Evolutionary conservation across 2,329 filamentous ascomycete species (phyloP).

Genomic region (Simplicillium aogashimaense): DNA sequence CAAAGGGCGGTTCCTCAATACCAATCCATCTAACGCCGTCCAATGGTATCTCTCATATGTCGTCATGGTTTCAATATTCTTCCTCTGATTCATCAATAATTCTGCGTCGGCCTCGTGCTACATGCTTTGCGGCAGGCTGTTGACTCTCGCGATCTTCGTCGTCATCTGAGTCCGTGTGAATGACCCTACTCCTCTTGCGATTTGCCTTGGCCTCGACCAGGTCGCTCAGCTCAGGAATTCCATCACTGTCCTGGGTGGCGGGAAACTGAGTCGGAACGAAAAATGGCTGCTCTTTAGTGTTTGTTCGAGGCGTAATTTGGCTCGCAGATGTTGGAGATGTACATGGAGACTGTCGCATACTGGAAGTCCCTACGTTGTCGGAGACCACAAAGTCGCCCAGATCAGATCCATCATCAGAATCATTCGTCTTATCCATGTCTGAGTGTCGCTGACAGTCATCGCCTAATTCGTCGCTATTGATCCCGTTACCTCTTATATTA

Average conservation of each 20-base stretch:
- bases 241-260: conserved; percentile 29
- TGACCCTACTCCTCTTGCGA: background rate
- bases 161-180: conserved; percentile 12
- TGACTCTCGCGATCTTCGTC: background rate
- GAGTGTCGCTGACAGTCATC: conserved; percentile 42
- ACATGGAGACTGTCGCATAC: conserved; percentile 20
- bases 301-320: conserved; percentile 9
- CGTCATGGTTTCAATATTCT: no score
- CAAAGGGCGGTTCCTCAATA: conserved; percentile 2
- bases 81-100: background rate
- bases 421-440: conserved; percentile 34
- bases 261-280: conserved; percentile 27
- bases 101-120: no score
- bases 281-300: conserved; percentile 17
- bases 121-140: no score
- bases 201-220: conserved; percentile 5
- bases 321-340: conserved; percentile 15
- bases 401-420: conserved; percentile 38
- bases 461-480: conserved; percentile 36
- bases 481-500: conserved; percentile 14
- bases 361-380: conserved; percentile 31
- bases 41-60: no score
- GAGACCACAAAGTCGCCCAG: conserved; percentile 48
- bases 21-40: conserved; percentile 2
- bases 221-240: conserved; percentile 15